Evolutionary conservation across 306 rosid genomes (phyloP).

Genomic region (Elaeagnus macrophylla): DNA sequence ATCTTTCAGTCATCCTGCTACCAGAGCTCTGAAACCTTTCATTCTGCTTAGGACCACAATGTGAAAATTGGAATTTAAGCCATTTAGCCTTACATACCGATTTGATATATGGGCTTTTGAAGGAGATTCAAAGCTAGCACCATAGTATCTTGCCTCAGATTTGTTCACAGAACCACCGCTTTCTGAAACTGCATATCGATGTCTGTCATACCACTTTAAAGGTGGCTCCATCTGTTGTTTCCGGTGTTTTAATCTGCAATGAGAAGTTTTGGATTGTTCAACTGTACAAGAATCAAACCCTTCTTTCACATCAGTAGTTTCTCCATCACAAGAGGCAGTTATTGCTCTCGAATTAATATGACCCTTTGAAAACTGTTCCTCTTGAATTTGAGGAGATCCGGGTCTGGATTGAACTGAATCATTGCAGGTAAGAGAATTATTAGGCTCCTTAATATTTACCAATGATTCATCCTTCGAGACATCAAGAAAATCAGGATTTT

Average conservation of each 20-base stretch:
- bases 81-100: conserved; percentile 51
- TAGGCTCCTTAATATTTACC: conserved; percentile 45
- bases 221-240: conserved; percentile 61
- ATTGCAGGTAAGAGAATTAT: conserved; percentile 31
- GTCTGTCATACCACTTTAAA: conserved; percentile 72
- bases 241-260: conserved; percentile 44
- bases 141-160: conserved; percentile 50
- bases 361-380: conserved; percentile 41
- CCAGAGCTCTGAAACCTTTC: conserved; percentile 55
- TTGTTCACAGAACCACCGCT: conserved; percentile 34
- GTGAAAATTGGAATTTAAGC: conserved; percentile 56
- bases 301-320: conserved; percentile 31
- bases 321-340: conserved; percentile 41
- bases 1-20: conserved; percentile 51
- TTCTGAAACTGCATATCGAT: conserved; percentile 48
- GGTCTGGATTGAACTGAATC: conserved; percentile 34
- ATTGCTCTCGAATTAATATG: conserved; percentile 32
- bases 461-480: conserved; percentile 55
- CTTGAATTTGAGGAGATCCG: conserved; percentile 48
- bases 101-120: conserved; percentile 40
- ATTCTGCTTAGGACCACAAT: conserved; percentile 51
- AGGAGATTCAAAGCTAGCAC: conserved; percentile 51
- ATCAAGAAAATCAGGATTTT: conserved; percentile 33
- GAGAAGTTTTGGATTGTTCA: conserved; percentile 54
- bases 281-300: conserved; percentile 41